Percentiles rank a stretch among this genome's conserved stretches.
Evolutionary conservation across 73 alveolate species (phyloP).

Genomic region (Paramecium primaurelia): DNA sequence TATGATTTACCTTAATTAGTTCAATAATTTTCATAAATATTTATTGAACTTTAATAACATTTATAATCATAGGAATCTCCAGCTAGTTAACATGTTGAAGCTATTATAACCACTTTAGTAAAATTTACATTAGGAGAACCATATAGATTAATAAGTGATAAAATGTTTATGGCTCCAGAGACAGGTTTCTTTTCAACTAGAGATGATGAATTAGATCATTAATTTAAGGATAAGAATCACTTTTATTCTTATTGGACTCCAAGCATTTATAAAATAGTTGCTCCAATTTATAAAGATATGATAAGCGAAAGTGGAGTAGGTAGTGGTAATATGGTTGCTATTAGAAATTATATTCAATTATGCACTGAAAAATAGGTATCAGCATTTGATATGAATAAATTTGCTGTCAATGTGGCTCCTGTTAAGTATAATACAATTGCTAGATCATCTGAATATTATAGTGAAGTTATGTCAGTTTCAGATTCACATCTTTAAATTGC

Average conservation of each 20-base stretch:
- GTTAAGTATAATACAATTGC: constrained; percentile 39
- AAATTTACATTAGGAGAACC: constrained; percentile 41
- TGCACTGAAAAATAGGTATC: constrained; percentile 35
- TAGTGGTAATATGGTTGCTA: constrained; percentile 26
- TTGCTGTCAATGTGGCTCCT: constrained; percentile 17
- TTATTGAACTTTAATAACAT: neutral
- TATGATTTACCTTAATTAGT: neutral
- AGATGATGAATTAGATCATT: neutral
- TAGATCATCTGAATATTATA: constrained; percentile 14
- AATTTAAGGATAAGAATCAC: neutral
- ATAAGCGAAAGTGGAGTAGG: constrained; percentile 41
- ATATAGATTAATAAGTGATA: constrained; percentile 23
- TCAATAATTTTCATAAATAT: neutral
- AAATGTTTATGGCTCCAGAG: constrained; percentile 12
- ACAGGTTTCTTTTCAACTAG: constrained; percentile 13
- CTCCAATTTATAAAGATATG: constrained; percentile 39
- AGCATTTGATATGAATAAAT: constrained; percentile 34
- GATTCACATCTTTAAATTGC: constrained; percentile 24
- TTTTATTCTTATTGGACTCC: constrained; percentile 37
- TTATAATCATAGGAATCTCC: neutral
- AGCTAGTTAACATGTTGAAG: constrained; percentile 38
- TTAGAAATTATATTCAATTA: constrained; percentile 26
- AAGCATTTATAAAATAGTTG: neutral
- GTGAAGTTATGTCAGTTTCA: neutral
- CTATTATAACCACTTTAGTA: constrained; percentile 12